A percentile compares a stretch with the other conserved stretches of the same genome.
Conservation (phyloP, 805 yeast genomes). For the Candida multigemmis region DNA sequence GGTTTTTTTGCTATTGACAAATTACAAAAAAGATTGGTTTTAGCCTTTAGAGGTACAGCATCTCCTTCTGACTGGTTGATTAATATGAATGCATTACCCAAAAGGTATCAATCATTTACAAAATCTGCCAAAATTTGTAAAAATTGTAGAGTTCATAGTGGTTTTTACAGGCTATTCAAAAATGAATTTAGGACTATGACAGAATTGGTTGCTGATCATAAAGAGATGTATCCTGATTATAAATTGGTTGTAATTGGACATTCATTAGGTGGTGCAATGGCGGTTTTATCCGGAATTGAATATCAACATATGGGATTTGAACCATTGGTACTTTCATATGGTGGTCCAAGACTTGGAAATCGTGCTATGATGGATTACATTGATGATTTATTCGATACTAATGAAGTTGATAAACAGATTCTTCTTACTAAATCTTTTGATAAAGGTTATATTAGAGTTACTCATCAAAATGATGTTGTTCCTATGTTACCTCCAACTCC, state of each 20-base stretch:
- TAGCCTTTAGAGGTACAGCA: constrained; percentile 58
- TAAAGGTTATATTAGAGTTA: constrained; percentile 44
- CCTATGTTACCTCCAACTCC: constrained; percentile 51
- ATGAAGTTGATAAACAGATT: constrained; percentile 11
- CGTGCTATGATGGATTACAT: constrained; percentile 39
- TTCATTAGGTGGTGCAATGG: constrained; percentile 69
- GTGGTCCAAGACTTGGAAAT: constrained; percentile 61
- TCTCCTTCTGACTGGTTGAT: constrained; percentile 53
- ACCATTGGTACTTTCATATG: constrained; percentile 51
- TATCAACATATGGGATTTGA: constrained; percentile 42
- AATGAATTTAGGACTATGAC: constrained; percentile 31
- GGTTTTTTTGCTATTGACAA: constrained; percentile 49
- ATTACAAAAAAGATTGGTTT: constrained; percentile 28
- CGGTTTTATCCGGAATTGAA: constrained; percentile 56
- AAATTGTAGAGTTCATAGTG: constrained; percentile 54
- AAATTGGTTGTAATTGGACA: constrained; percentile 56
- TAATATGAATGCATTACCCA: constrained; percentile 43
- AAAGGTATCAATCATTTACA: constrained; percentile 38
- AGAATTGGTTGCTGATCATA: constrained; percentile 20
- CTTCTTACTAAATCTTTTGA: constrained; percentile 12
- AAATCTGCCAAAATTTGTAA: constrained; percentile 24
- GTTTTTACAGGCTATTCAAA: constrained; percentile 43
- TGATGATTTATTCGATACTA: constrained; percentile 38
- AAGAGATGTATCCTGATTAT: constrained; percentile 36
- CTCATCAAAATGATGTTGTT: constrained; percentile 49